A percentile compares a stretch with the other conserved stretches of the same genome.
phyloP scores from a whole-genome alignment of 768 basidiomycete species.

The Termitomyces sp. region DNA sequence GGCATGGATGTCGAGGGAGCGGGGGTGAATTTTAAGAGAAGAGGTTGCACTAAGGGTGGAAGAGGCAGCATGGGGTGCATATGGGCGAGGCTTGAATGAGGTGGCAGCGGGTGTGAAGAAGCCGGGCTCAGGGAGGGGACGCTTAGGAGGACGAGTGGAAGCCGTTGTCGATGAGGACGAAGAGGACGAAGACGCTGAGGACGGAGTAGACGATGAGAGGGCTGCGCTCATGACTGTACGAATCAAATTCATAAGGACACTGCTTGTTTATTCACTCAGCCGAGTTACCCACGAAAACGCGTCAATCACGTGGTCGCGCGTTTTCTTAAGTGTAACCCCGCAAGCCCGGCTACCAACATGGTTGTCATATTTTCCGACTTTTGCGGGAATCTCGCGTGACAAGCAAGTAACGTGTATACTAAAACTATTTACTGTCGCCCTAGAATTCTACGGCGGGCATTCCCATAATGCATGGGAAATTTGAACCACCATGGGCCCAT shows the following conservation, averaged over 20 bases:
- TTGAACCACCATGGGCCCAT: no score
- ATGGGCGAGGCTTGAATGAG: conserved; percentile 63
- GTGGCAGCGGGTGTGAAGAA: conserved; percentile 61
- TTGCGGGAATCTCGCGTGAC: no score
- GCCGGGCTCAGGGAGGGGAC: conserved; percentile 42
- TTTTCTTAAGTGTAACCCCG: neutral
- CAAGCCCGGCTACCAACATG: no score
- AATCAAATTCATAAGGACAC: neutral
- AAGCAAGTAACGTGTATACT: no score
- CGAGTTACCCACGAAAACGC: conserved; percentile 34
- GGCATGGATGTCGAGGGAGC: conserved; percentile 34
- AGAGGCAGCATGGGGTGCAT: conserved; percentile 34
- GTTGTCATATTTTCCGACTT: no score
- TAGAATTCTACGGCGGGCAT: no score
- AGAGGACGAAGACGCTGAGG: neutral
- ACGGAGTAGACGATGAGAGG: conserved; percentile 4
- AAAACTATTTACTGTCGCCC: no score
- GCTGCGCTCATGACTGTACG: conserved; percentile 3
- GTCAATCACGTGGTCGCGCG: conserved; percentile 29
- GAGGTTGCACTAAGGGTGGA: conserved; percentile 20
- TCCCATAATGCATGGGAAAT: no score
- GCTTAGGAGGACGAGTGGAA: conserved; percentile 36
- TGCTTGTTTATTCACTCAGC: conserved; percentile 15
- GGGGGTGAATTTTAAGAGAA: conserved; percentile 23
- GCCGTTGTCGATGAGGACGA: conserved; percentile 16